Percentiles rank a stretch among this genome's conserved stretches.
These are phyloP conservation scores for Xylaria arbuscula DNA, from an alignment of 2,329 filamentous ascomycete species.

Conservation along the genomic window DNA sequence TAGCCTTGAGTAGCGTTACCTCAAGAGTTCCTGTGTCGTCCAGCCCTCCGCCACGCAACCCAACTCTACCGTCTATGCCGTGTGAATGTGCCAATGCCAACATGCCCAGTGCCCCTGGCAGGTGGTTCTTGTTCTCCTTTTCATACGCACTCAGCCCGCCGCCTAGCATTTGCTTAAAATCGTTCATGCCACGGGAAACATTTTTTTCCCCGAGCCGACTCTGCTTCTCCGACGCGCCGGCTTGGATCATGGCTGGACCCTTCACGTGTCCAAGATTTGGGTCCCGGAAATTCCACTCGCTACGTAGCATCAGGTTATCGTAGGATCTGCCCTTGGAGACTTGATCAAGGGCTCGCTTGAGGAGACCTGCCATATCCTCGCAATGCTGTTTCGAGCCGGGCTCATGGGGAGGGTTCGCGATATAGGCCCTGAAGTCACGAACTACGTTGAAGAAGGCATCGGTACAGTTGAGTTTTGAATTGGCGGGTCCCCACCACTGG, in stretches of 20 bases:
- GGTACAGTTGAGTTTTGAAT: conserved; percentile 24
- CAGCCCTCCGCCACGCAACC: conserved; percentile 27
- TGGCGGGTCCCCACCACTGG: conserved; percentile 34
- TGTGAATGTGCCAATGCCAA: conserved; percentile 18
- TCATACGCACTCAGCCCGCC: conserved; percentile 31
- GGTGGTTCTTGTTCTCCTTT: not conserved
- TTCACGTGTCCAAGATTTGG: rapidly evolving
- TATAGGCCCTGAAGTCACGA: conserved; percentile 26
- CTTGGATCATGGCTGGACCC: conserved; percentile 18
- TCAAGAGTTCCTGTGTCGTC: not conserved
- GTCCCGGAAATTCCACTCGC: conserved; percentile 25
- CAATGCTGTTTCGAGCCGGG: conserved; percentile 11
- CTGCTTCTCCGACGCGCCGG: not conserved
- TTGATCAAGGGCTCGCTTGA: conserved; percentile 16
- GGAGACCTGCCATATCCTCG: not conserved
- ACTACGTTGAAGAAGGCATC: conserved; percentile 28
- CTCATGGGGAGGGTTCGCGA: conserved; percentile 16
- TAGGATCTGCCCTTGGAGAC: not conserved
- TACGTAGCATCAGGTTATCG: not conserved
- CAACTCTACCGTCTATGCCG: not conserved
- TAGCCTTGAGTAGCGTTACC: not conserved
- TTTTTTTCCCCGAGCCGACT: not conserved
- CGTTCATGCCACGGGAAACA: conserved; percentile 15
- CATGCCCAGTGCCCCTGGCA: not conserved
- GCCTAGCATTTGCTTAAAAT: conserved; percentile 31